Percentiles rank a stretch among this genome's conserved stretches.
phyloP scores from a whole-genome alignment of 2,329 filamentous ascomycete genomes.

The Fusarium graminum region DNA sequence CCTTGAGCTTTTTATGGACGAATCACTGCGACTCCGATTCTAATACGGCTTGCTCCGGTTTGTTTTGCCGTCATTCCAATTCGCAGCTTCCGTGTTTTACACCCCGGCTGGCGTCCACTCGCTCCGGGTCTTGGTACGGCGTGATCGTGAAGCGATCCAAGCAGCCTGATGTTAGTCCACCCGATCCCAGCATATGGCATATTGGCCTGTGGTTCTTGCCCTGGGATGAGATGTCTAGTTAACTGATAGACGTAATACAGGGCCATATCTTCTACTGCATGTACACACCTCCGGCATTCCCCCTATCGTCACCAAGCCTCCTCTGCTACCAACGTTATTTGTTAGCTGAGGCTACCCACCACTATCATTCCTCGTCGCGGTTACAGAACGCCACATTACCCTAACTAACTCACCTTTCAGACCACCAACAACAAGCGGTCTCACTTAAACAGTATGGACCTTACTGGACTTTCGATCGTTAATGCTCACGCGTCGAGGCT shows the following conservation, averaged over 20 bases:
- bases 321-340: conserved; percentile 25
- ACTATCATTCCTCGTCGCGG: conserved; percentile 8
- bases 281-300: conserved; percentile 27
- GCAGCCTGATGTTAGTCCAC: conserved; percentile 49
- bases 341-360: conserved; percentile 29
- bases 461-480: conserved; percentile 57
- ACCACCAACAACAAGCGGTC: conserved; percentile 9
- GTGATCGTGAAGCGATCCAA: conserved; percentile 42
- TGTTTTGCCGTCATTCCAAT: conserved; percentile 43
- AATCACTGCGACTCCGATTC: conserved; percentile 46
- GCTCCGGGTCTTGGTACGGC: conserved; percentile 41
- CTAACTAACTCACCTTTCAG: conserved; percentile 9
- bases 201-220: conserved; percentile 40
- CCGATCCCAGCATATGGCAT: conserved; percentile 47
- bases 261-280: conserved; percentile 42
- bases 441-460: conserved; percentile 46
- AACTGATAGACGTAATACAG: conserved; percentile 44
- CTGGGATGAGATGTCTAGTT: conserved; percentile 44
- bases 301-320: conserved; percentile 17
- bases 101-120: conserved; percentile 35
- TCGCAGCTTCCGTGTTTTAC: conserved; percentile 40
- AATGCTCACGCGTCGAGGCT: conserved; percentile 59
- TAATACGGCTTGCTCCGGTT: conserved; percentile 41
- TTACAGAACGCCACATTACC: conserved; percentile 13
- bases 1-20: conserved; percentile 33